Evolutionary conservation across 805 yeast genomes (phyloP).

Genomic region (Wickerhamiella alocasiicola): DNA sequence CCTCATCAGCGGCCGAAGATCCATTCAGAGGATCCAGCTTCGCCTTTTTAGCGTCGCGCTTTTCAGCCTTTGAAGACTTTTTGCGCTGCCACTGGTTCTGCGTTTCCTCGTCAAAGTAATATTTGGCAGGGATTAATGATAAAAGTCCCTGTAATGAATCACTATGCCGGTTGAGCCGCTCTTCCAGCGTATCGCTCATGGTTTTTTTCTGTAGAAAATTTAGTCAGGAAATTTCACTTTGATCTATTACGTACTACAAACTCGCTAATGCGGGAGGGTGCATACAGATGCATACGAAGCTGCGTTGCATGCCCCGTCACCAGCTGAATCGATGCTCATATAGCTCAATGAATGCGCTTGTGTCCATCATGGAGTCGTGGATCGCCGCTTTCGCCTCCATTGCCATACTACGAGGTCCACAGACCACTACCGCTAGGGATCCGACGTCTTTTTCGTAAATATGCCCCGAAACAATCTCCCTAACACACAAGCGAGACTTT

Average conservation of each 20-base stretch:
- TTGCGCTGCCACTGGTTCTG: conserved; percentile 83
- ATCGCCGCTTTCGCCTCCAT: conserved; percentile 15
- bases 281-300: too few relatives aligned
- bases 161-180: conserved; percentile 28
- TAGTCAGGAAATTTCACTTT: conserved; percentile 3
- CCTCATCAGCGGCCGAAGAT: conserved; percentile 28
- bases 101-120: conserved; percentile 82
- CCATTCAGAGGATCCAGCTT: conserved; percentile 55
- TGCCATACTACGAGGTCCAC: conserved; percentile 18
- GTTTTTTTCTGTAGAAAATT: too few relatives aligned
- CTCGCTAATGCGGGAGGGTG: background rate
- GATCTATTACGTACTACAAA: too few relatives aligned
- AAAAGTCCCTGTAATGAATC: conserved; percentile 70
- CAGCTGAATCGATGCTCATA: conserved; percentile 18
- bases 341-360: conserved; percentile 12
- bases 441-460: background rate
- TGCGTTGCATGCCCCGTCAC: too few relatives aligned
- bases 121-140: conserved; percentile 87
- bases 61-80: conserved; percentile 53
- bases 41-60: conserved; percentile 47
- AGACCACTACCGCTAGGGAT: conserved; percentile 14
- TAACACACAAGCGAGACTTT: background rate
- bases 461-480: conserved; percentile 9
- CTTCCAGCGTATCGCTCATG: conserved; percentile 24
- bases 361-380: conserved; percentile 14